A percentile compares a stretch with the other conserved stretches of the same genome.
phyloP scores from a whole-genome alignment of 2,329 filamentous ascomycete species.

The Exophiala bonariae region DNA sequence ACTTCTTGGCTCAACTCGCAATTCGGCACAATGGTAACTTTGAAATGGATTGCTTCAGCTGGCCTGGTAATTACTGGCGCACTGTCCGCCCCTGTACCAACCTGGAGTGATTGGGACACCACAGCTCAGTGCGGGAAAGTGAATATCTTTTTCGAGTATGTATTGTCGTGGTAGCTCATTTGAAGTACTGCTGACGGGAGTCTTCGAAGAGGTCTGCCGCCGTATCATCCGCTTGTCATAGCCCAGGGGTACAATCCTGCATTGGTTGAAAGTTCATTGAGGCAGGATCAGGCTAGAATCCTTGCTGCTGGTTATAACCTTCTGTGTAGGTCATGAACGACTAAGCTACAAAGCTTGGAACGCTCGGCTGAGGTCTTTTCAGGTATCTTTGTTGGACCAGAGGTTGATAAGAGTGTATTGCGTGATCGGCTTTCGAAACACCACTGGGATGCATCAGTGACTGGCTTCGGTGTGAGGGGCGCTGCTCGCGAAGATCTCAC shows the following conservation, averaged over 20 bases:
- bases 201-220: neutral
- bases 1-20: neutral
- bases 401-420: neutral
- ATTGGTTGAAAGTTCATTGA: neutral
- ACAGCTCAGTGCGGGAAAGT: neutral
- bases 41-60: neutral
- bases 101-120: neutral
- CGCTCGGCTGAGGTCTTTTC: neutral
- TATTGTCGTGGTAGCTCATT: neutral
- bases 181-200: neutral
- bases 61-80: neutral
- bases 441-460: neutral
- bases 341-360: neutral
- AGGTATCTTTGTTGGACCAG: neutral
- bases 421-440: neutral
- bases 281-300: neutral
- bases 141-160: neutral
- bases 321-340: neutral
- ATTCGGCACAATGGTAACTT: neutral
- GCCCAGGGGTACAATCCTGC: neutral
- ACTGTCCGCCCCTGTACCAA: neutral
- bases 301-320: neutral
- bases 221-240: neutral
- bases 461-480: neutral
- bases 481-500: neutral